Evolutionary conservation across 305 asterid genomes (phyloP).

Genomic region (Euphrasia arctica): DNA sequence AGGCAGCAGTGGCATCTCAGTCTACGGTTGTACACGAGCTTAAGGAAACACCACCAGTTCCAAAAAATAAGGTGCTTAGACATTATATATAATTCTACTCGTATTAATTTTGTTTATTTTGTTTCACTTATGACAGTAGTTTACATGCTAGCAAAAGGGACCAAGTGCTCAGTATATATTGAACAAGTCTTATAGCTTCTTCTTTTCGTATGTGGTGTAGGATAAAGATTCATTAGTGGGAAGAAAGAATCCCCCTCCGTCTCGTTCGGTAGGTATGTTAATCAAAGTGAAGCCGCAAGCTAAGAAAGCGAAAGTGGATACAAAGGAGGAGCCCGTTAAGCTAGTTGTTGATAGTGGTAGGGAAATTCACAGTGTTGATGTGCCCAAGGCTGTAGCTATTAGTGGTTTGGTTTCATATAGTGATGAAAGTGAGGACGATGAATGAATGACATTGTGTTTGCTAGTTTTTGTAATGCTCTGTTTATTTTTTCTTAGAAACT

Average conservation of each 20-base stretch:
- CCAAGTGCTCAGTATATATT: background rate
- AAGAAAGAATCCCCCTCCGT: constrained; percentile 51
- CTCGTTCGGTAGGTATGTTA: constrained; percentile 48
- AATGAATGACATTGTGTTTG: constrained; percentile 8
- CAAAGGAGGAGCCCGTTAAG: constrained; percentile 16
- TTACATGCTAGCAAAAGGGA: too few species aligned
- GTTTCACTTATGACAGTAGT: too few species aligned
- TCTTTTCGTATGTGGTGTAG: constrained; percentile 26
- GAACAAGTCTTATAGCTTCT: background rate
- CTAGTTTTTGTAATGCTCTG: background rate
- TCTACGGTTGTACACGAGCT: constrained; percentile 49
- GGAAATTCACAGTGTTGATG: constrained; percentile 13
- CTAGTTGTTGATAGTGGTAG: constrained; percentile 1
- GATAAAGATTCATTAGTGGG: constrained; percentile 36
- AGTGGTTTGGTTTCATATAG: constrained; percentile 76
- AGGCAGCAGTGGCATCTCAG: constrained; percentile 90
- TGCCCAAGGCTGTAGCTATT: constrained; percentile 23
- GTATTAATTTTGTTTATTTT: too few species aligned
- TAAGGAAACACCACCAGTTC: constrained; percentile 56
- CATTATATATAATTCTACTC: background rate
- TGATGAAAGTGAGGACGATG: constrained; percentile 81
- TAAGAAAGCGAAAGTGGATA: constrained; percentile 66
- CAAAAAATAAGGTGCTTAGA: constrained; percentile 50
- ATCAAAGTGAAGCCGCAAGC: constrained; percentile 76
- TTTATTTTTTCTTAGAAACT: background rate